Evolutionary conservation across 2,329 filamentous ascomycete genomes (phyloP).

Genomic region (Biscogniauxia mediterranea): DNA sequence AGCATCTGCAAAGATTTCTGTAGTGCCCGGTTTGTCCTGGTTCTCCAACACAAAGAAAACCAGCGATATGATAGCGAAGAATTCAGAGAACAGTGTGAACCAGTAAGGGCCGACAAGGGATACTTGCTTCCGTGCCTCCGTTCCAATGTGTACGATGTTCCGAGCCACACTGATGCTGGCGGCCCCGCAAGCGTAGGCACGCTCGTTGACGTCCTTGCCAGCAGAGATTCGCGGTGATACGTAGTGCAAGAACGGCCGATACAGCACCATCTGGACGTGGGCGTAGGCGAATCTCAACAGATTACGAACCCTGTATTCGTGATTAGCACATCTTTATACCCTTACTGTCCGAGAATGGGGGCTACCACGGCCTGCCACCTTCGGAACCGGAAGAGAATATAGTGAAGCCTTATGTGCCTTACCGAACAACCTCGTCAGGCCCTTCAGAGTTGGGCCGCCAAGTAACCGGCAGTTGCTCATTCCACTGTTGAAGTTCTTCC

Average conservation of each 20-base stretch:
- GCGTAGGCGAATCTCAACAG: constrained; percentile 77
- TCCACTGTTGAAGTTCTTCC: constrained; percentile 61
- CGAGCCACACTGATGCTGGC: constrained; percentile 61
- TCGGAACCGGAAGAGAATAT: constrained; percentile 9
- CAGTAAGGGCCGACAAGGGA: constrained; percentile 80
- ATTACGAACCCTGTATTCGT: constrained; percentile 58
- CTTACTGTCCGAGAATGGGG: neutral
- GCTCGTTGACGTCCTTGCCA: constrained; percentile 64
- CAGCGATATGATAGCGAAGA: constrained; percentile 76
- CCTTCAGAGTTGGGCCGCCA: constrained; percentile 79
- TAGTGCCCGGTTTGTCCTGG: constrained; percentile 68
- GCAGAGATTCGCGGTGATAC: constrained; percentile 63
- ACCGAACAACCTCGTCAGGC: constrained; percentile 73
- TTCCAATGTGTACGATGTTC: constrained; percentile 77
- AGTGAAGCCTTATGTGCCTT: constrained; percentile 33
- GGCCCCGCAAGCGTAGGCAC: constrained; percentile 72
- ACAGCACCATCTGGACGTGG: constrained; percentile 79
- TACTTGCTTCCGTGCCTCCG: constrained; percentile 72
- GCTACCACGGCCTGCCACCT: neutral
- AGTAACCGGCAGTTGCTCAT: constrained; percentile 66
- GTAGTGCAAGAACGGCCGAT: constrained; percentile 81
- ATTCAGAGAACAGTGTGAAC: constrained; percentile 83
- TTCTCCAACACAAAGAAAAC: constrained; percentile 81
- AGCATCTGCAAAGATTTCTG: constrained; percentile 83
- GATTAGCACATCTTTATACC: constrained; percentile 18